Percentiles rank a stretch among this genome's conserved stretches.
These are phyloP conservation scores for Sporisorium exsertum DNA, from an alignment of 1,284 basidiomycete genomes.

Conservation along the genomic window DNA sequence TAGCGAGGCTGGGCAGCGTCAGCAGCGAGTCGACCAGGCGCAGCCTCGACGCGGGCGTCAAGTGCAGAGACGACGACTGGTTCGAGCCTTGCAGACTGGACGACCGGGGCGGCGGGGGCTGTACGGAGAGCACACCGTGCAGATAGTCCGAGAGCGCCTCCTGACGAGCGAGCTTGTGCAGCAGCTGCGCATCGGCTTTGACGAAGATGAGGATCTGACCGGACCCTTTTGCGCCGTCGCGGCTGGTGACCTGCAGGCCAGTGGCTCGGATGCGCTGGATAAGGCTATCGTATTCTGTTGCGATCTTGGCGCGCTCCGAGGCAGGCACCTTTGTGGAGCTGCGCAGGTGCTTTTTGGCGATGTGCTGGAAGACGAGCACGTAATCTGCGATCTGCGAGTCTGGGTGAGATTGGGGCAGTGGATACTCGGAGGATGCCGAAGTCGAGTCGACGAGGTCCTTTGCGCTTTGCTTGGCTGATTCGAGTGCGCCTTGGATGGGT, in stretches of 20 bases:
- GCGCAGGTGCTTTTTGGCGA: slow-evolving; percentile 43
- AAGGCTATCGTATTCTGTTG: slow-evolving; percentile 50
- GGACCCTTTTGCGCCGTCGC: slow-evolving; percentile 39
- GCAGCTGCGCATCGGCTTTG: slow-evolving; percentile 33
- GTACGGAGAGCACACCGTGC: slow-evolving; percentile 53
- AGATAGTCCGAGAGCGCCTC: slow-evolving; percentile 61
- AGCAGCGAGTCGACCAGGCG: slow-evolving; percentile 58
- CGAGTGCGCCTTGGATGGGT: slow-evolving; percentile 32
- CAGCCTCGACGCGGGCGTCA: slow-evolving; percentile 56
- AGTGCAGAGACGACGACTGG: slow-evolving; percentile 5
- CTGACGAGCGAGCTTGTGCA: slow-evolving; percentile 31
- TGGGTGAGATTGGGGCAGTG: slow-evolving; percentile 32
- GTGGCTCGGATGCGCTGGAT: slow-evolving; percentile 42
- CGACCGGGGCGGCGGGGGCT: slow-evolving; percentile 39
- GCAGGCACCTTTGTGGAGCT: slow-evolving; percentile 41
- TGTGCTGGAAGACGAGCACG: slow-evolving; percentile 60
- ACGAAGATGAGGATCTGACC: slow-evolving; percentile 64
- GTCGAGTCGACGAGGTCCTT: slow-evolving; percentile 8
- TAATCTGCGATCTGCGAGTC: slow-evolving; percentile 57
- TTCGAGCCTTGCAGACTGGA: slow-evolving; percentile 20
- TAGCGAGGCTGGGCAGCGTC: slow-evolving; percentile 38
- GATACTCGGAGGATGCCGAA: slow-evolving; percentile 13
- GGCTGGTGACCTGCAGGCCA: slow-evolving; percentile 57
- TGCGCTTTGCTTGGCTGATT: slow-evolving; percentile 12
- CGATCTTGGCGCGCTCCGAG: slow-evolving; percentile 34